These are phyloP conservation scores for Daldinia loculata DNA, from an alignment of 495 filamentous ascomycete species.

Conservation along the genomic window DNA sequence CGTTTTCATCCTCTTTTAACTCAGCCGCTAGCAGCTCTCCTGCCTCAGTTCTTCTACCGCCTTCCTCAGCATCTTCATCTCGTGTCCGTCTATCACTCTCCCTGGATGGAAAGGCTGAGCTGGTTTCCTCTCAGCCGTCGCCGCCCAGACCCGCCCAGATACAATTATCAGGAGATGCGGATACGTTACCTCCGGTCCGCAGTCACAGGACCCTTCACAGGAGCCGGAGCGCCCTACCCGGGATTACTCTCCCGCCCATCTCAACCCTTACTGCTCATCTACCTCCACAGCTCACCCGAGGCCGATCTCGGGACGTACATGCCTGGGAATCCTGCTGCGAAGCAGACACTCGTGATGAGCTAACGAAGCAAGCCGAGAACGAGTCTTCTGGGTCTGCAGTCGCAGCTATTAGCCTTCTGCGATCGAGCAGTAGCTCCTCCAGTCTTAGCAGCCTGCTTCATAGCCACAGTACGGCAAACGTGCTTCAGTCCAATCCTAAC, in stretches of 20 bases:
- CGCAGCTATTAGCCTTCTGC: constrained; percentile 74
- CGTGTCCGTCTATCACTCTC: constrained; percentile 74
- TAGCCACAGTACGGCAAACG: constrained; percentile 48
- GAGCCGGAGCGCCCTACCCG: constrained; percentile 60
- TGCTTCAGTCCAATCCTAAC: constrained; percentile 59
- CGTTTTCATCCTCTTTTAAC: constrained; percentile 49
- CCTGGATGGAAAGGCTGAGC: constrained; percentile 82
- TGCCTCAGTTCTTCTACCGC: constrained; percentile 40
- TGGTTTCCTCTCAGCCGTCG: constrained; percentile 76
- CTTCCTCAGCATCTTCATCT: constrained; percentile 52
- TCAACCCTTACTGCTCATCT: constrained; percentile 69
- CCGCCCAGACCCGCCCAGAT: constrained; percentile 62
- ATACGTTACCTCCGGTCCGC: constrained; percentile 60
- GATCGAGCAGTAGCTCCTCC: constrained; percentile 68
- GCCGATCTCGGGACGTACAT: constrained; percentile 81
- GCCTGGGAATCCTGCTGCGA: constrained; percentile 88
- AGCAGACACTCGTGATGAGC: constrained; percentile 71
- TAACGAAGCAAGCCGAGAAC: constrained; percentile 76
- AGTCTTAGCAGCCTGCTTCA: constrained; percentile 47
- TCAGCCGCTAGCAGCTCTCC: constrained; percentile 43
- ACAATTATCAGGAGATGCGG: constrained; percentile 32
- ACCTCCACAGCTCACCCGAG: constrained; percentile 59
- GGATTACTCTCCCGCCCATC: constrained; percentile 60
- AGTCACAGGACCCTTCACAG: constrained; percentile 61
- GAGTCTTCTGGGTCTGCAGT: constrained; percentile 75